A percentile compares a stretch with the other conserved stretches of the same genome.
These are phyloP conservation scores for Cladophialophora yegresii DNA, from an alignment of 2,329 filamentous ascomycete species.

Conservation along the genomic window DNA sequence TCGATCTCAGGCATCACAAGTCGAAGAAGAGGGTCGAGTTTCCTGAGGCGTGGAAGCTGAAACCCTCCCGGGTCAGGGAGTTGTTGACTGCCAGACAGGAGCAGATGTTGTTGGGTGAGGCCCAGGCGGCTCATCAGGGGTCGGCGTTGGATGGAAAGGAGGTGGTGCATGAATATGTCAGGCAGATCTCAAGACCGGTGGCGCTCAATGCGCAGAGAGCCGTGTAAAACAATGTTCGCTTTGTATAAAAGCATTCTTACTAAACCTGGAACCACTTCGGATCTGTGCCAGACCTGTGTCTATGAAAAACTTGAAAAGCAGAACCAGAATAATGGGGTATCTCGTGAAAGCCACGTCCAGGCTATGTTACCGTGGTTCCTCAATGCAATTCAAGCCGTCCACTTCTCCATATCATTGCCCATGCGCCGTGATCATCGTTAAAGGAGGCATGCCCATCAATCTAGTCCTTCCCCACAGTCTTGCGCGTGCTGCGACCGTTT, in stretches of 20 bases:
- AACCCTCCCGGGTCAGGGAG: constrained; percentile 40
- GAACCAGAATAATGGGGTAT: constrained; percentile 2
- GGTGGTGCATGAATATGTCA: constrained; percentile 32
- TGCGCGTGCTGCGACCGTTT: not conserved
- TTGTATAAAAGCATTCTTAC: not conserved
- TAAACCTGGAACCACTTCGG: not conserved
- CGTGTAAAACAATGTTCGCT: constrained; percentile 13
- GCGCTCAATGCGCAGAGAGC: constrained; percentile 15
- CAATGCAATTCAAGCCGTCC: not conserved
- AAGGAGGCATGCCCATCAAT: not conserved
- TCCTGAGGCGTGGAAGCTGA: constrained; percentile 81
- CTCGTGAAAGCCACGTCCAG: not conserved
- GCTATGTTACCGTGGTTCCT: not conserved
- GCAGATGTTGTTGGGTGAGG: constrained; percentile 59
- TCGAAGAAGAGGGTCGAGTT: constrained; percentile 69
- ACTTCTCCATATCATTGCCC: not conserved
- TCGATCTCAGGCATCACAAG: constrained; percentile 84
- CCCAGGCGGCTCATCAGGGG: constrained; percentile 42
- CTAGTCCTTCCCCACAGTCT: not conserved
- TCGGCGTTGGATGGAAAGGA: constrained; percentile 39
- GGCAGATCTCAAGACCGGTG: constrained; percentile 2
- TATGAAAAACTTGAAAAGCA: not conserved
- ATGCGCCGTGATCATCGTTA: not conserved
- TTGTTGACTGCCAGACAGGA: constrained; percentile 54
- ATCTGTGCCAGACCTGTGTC: not conserved